These are phyloP conservation scores for Pseudogymnoascus sp. DNA, from an alignment of 2,329 filamentous ascomycete species.

Conservation along the genomic window DNA sequence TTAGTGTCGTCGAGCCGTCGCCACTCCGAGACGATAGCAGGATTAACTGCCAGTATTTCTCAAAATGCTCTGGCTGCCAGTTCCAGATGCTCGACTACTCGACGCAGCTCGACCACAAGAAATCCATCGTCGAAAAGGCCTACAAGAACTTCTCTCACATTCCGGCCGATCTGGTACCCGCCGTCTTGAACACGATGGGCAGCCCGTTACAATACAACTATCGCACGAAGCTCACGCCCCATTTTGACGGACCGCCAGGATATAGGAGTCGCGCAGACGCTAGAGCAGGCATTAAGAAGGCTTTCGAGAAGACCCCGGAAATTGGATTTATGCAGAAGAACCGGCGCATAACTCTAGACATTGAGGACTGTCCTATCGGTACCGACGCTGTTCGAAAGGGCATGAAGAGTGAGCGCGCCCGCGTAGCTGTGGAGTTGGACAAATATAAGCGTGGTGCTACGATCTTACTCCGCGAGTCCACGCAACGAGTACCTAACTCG, in stretches of 20 bases:
- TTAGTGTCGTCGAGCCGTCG: conserved; percentile 68
- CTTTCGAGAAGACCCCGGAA: conserved; percentile 60
- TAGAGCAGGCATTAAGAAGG: conserved; percentile 45
- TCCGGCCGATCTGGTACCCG: conserved; percentile 64
- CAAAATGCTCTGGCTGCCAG: conserved; percentile 83
- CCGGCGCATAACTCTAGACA: conserved; percentile 74
- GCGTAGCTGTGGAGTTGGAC: conserved; percentile 62
- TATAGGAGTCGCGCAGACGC: conserved; percentile 36
- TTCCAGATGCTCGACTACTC: conserved; percentile 93
- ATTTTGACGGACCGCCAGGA: conserved; percentile 74
- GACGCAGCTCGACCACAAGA: conserved; percentile 80
- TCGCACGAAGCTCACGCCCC: conserved; percentile 92
- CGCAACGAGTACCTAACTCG: conserved; percentile 54
- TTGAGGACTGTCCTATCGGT: conserved; percentile 94
- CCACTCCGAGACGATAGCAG: conserved; percentile 68
- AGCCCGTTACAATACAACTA: conserved; percentile 90
- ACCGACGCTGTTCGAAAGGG: conserved; percentile 78
- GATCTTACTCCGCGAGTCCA: conserved; percentile 80
- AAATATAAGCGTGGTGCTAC: conserved; percentile 79
- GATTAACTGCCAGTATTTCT: conserved; percentile 80
- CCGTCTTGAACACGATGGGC: conserved; percentile 75
- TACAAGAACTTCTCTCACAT: conserved; percentile 87
- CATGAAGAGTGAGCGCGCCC: conserved; percentile 68
- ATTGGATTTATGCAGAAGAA: conserved; percentile 91
- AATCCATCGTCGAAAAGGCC: conserved; percentile 79